These are phyloP conservation scores for Elaphomyces granulatus DNA, from an alignment of 495 filamentous ascomycete genomes.

Conservation along the genomic window DNA sequence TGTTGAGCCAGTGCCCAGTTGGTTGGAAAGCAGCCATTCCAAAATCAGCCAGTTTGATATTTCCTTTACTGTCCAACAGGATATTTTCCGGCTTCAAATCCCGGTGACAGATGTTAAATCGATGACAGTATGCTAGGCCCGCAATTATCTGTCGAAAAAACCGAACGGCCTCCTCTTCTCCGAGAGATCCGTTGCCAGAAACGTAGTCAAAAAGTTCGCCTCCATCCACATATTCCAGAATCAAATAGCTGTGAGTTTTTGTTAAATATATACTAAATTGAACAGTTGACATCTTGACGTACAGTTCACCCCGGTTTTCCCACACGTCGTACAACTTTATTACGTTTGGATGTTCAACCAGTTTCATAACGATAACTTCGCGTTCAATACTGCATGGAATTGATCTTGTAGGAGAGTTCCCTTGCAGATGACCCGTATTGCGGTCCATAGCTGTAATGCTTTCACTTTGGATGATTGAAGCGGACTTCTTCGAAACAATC, in stretches of 20 bases:
- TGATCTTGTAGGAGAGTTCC: conserved; percentile 33
- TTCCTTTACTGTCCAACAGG: conserved; percentile 51
- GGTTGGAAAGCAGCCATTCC: conserved; percentile 95
- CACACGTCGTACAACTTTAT: conserved; percentile 87
- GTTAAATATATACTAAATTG: no score
- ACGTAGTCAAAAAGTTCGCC: conserved; percentile 86
- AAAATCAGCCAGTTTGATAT: conserved; percentile 91
- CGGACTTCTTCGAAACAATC: conserved; percentile 70
- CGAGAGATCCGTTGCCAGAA: conserved; percentile 45
- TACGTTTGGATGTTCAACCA: conserved; percentile 86
- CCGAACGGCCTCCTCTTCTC: conserved; percentile 65
- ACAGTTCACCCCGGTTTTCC: conserved; percentile 92
- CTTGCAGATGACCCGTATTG: conserved; percentile 28
- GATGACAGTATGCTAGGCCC: conserved; percentile 84
- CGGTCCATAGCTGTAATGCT: conserved; percentile 63
- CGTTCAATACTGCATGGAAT: conserved; percentile 83
- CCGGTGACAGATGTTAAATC: conserved; percentile 86
- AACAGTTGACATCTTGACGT: conserved; percentile 50
- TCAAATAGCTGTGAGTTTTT: conserved; percentile 60
- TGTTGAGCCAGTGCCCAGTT: conserved; percentile 54
- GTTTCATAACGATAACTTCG: conserved; percentile 90
- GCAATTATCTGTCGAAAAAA: conserved; percentile 87
- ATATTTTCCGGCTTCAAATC: conserved; percentile 98
- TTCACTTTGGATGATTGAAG: conserved; percentile 53
- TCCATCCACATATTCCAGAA: conserved; percentile 85